Percentiles rank a stretch among this genome's conserved stretches.
Conservation (phyloP, 164 flowering plant genomes). For the Saururus chinensis region DNA sequence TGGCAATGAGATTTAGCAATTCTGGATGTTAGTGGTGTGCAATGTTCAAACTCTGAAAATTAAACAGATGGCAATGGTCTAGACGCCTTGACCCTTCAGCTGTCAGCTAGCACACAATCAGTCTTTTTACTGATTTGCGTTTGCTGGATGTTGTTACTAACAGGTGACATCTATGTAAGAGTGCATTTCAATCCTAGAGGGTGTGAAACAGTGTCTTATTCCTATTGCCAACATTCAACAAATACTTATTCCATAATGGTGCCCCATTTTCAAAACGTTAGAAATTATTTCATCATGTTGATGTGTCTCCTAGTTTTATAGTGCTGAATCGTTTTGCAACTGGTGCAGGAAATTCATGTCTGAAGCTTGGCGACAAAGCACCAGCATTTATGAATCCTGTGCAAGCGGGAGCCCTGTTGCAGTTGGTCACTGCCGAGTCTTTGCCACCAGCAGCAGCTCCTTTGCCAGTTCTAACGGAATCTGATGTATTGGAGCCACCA, state of each 20-base stretch:
- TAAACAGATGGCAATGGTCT: neutral
- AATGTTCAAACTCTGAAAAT: neutral
- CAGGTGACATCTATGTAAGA: neutral
- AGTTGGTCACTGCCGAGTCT: neutral
- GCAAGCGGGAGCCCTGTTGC: slow-evolving; percentile 31
- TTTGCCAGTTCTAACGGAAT: slow-evolving; percentile 31
- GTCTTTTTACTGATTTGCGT: neutral
- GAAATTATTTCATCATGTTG: neutral
- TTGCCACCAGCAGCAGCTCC: slow-evolving; percentile 73
- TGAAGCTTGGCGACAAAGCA: slow-evolving; percentile 11
- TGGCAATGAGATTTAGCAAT: neutral
- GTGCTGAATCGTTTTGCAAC: neutral
- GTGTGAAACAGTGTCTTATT: neutral
- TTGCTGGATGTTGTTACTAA: neutral
- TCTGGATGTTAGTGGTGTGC: neutral
- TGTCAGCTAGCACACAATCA: neutral
- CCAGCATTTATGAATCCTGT: slow-evolving; percentile 43
- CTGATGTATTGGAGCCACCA: slow-evolving; percentile 61
- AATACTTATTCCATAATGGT: neutral
- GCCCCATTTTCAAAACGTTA: neutral
- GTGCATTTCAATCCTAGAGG: neutral
- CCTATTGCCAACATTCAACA: neutral
- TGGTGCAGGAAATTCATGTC: slow-evolving; percentile 43
- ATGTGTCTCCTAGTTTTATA: neutral
- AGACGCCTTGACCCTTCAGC: neutral